Conservation (phyloP, 352 stramenopile species). For the Phytophthora sp. region DNA sequence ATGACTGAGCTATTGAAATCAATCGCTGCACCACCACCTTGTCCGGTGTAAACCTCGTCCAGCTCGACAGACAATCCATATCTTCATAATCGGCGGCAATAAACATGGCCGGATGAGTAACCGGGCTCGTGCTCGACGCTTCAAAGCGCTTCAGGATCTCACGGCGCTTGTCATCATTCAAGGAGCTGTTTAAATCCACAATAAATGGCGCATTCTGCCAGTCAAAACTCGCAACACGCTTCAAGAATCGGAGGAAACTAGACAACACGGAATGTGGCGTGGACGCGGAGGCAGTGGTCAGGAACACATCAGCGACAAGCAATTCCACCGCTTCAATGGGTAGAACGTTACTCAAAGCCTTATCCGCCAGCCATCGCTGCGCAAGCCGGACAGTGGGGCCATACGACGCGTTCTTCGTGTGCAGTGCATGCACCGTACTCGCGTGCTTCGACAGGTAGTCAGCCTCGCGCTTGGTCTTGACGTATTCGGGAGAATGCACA, state of each 20-base stretch:
- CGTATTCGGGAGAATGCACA: constrained; percentile 68
- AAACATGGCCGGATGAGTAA: constrained; percentile 78
- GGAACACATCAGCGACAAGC: constrained; percentile 78
- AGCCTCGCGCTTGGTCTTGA: constrained; percentile 60
- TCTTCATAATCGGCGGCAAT: constrained; percentile 83
- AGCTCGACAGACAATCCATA: constrained; percentile 81
- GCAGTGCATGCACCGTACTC: constrained; percentile 76
- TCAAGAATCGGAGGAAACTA: constrained; percentile 81
- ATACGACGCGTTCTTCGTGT: constrained; percentile 79
- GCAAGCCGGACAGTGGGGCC: constrained; percentile 82
- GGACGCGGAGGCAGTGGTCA: constrained; percentile 51
- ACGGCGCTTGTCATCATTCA: constrained; percentile 69
- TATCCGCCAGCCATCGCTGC: constrained; percentile 82
- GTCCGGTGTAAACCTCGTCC: constrained; percentile 70
- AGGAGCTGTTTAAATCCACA: constrained; percentile 69
- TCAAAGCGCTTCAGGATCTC: constrained; percentile 83
- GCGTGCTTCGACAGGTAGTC: constrained; percentile 75
- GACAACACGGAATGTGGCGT: constrained; percentile 79
- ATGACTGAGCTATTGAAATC: constrained; percentile 61
- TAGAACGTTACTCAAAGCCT: constrained; percentile 76
- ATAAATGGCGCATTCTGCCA: constrained; percentile 78
- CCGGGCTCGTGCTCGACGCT: constrained; percentile 58
- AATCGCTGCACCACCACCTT: constrained; percentile 73
- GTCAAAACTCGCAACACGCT: constrained; percentile 72
- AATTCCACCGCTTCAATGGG: constrained; percentile 79